Evolutionary conservation across 805 yeast genomes (phyloP).

Genomic region (Sugiyamaella mastotermitis): DNA sequence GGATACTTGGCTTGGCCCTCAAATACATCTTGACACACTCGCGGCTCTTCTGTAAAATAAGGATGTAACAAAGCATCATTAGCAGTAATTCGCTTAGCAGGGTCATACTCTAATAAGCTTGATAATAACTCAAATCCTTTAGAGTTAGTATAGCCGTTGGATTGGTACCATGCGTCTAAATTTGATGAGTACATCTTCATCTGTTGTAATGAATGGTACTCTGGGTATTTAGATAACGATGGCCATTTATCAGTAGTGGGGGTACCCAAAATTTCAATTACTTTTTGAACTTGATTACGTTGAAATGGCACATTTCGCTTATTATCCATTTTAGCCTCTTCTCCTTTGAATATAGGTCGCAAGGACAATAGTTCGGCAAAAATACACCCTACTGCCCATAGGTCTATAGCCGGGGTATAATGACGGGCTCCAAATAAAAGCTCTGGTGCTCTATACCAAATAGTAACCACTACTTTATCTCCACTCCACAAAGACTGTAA

Average conservation of each 20-base stretch:
- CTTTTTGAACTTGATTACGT: slow-evolving; percentile 83
- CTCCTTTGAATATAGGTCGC: slow-evolving; percentile 94
- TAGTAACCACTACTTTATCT: slow-evolving; percentile 93
- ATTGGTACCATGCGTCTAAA: slow-evolving; percentile 77
- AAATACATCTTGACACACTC: slow-evolving; percentile 71
- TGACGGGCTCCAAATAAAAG: slow-evolving; percentile 84
- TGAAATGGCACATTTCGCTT: slow-evolving; percentile 93
- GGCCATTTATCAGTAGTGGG: slow-evolving; percentile 82
- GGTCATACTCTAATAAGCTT: slow-evolving; percentile 74
- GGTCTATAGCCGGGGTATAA: slow-evolving; percentile 85
- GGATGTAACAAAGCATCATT: slow-evolving; percentile 67
- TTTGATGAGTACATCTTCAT: slow-evolving; percentile 61
- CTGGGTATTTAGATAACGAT: slow-evolving; percentile 73
- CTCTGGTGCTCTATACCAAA: slow-evolving; percentile 96
- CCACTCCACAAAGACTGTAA: slow-evolving; percentile 83
- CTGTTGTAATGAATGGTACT: slow-evolving; percentile 54
- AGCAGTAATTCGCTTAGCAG: slow-evolving; percentile 73
- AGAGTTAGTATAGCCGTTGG: slow-evolving; percentile 69
- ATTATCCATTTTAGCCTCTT: slow-evolving; percentile 92
- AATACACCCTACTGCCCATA: slow-evolving; percentile 96
- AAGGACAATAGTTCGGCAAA: slow-evolving; percentile 84
- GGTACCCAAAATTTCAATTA: slow-evolving; percentile 87
- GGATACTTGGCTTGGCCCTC: slow-evolving; percentile 77
- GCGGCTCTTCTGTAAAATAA: slow-evolving; percentile 68
- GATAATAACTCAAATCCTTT: slow-evolving; percentile 61